phyloP scores from a whole-genome alignment of 495 filamentous ascomycete species.

The Penicillium lagena region DNA sequence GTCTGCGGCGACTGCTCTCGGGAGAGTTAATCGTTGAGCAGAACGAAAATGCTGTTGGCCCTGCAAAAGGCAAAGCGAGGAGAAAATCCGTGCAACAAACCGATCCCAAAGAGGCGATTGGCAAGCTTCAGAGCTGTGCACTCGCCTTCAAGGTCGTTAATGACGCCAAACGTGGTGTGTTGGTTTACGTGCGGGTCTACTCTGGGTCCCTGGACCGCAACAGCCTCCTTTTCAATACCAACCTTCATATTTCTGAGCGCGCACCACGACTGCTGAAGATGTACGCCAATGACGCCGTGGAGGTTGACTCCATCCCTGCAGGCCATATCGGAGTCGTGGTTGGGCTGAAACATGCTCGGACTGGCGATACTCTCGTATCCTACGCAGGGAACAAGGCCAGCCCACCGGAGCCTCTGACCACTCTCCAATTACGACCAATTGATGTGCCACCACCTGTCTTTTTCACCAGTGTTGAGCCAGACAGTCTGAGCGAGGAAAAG shows the following conservation, averaged over 20 bases:
- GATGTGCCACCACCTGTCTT: constrained; percentile 91
- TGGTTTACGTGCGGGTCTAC: constrained; percentile 92
- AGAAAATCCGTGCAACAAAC: constrained; percentile 21
- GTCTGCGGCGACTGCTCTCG: constrained; percentile 45
- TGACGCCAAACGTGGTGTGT: constrained; percentile 74
- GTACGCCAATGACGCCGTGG: constrained; percentile 83
- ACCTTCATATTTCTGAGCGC: constrained; percentile 72
- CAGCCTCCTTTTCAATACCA: constrained; percentile 78
- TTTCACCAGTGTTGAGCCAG: constrained; percentile 87
- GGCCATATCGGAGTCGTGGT: constrained; percentile 96
- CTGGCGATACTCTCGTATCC: constrained; percentile 84
- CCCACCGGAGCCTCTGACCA: constrained; percentile 62
- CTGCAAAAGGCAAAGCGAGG: constrained; percentile 38
- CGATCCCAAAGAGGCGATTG: constrained; percentile 49
- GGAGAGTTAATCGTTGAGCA: constrained; percentile 41
- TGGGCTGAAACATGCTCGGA: constrained; percentile 83
- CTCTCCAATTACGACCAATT: constrained; percentile 80
- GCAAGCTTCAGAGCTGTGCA: constrained; percentile 68
- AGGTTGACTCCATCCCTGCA: constrained; percentile 68
- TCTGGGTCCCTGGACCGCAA: constrained; percentile 72
- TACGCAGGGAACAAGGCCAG: constrained; percentile 56
- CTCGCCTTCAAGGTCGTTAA: constrained; percentile 97
- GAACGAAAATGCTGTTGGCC: constrained; percentile 25
- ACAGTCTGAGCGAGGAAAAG: constrained; percentile 71
- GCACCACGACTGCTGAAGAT: constrained; percentile 81